Evolutionary conservation across 805 yeast species (phyloP), one percentile per base, ranked within the genome.

Genomic region (Hanseniaspora nectarophila): DNA sequence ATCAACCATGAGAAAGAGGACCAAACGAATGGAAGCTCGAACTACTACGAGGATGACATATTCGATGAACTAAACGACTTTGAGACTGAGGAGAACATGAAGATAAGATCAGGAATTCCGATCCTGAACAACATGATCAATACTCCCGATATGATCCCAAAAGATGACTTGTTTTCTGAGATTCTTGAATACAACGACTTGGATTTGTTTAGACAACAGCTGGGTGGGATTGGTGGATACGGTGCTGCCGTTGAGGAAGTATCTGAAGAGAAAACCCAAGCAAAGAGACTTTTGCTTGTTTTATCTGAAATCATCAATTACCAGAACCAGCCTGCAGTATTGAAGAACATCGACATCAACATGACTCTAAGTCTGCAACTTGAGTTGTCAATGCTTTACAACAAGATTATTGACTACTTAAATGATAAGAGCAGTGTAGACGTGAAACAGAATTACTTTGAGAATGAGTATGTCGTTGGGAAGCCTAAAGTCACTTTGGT

Each of bases 31-130:
- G 29, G 9, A 10, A 28, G 33, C 13, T 42, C 34, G 31, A n/a
- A 32, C 34, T n/a, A 40, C 8, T 32, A 28, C 40, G 72, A 65
- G 1, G 73, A 70, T 1, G 70, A 63, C 1, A 72, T 67, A 0
- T 72, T 63, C 2, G 75, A 70, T 1, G 77, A 73, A 2, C 75
- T 72, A 2, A 81, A 74, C 23, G 89, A 88, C 0, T 95, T 95
- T 0, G 65, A 73, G 34, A 66, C 92, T 42, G 83, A 42, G n/a
- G 48, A 50, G 21, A 43, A 43, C 26, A 29, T 43, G 26, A 34
- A 43, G n/a, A 43, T 49, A 12, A 49, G 53, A 42, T 33, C 46
- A 6, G 53, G 53, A 16, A 49, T 49, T 15, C 53, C 53, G 1
- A 49, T 49, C 34, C 18, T 49, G 28, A 49, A 49, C 43, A 49